Evolutionary conservation across 371 early-diverging fungal genomes (phyloP).

Genomic region (Mortierella polycephala): DNA sequence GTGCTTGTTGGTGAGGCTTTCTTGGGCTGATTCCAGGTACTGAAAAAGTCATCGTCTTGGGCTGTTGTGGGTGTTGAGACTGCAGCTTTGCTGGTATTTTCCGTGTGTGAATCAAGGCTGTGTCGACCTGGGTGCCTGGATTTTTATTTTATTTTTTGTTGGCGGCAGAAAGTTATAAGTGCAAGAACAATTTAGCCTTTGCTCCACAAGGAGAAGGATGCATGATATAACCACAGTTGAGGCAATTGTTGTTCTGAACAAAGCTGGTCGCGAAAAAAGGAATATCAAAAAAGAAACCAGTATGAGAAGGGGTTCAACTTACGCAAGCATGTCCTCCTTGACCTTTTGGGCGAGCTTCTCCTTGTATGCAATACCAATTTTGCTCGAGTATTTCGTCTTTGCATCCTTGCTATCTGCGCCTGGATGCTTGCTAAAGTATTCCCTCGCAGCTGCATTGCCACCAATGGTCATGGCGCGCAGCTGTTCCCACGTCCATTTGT

Average conservation of each 20-base stretch:
- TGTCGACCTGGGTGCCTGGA: slow-evolving; percentile 39
- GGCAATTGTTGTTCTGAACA: no score
- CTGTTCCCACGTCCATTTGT: slow-evolving; percentile 96
- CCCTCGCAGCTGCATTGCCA: slow-evolving; percentile 83
- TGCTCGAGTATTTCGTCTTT: slow-evolving; percentile 83
- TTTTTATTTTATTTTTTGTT: no score
- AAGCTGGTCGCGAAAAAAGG: not conserved
- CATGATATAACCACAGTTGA: no score
- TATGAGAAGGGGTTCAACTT: slow-evolving; percentile 34
- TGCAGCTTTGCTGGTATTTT: slow-evolving; percentile 17
- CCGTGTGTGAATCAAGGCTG: slow-evolving; percentile 24
- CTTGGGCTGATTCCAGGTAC: slow-evolving; percentile 49
- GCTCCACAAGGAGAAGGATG: not conserved
- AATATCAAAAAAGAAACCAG: not conserved
- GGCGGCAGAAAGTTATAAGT: no score
- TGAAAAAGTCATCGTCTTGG: slow-evolving; percentile 48
- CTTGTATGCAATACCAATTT: slow-evolving; percentile 84
- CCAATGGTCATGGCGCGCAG: slow-evolving; percentile 91
- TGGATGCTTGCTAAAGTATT: slow-evolving; percentile 72
- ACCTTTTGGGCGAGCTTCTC: slow-evolving; percentile 79
- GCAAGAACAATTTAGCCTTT: not conserved
- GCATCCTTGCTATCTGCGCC: slow-evolving; percentile 72
- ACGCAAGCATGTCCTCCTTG: slow-evolving; percentile 78
- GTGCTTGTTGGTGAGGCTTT: slow-evolving; percentile 19
- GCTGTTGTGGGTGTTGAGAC: slow-evolving; percentile 16